Base-by-base conservation (phyloP, 371 early-diverging fungal species). In the Fennellomyces sp. region DNA sequence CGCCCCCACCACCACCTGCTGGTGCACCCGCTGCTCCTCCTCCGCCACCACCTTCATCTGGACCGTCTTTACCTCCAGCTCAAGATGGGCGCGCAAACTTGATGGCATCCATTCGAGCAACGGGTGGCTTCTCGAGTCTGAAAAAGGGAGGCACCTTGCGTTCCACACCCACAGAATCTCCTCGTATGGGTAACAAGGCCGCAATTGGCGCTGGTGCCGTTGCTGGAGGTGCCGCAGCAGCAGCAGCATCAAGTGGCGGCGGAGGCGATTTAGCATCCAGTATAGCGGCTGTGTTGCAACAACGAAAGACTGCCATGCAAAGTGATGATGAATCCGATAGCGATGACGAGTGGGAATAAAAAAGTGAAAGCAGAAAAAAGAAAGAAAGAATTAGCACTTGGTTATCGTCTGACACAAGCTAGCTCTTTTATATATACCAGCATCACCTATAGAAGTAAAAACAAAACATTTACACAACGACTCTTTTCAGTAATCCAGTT, bases 71-170 rank as follows among this genome's bases (percentile, higher is more conserved):
- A 8, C 60, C 69, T 17, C 42, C 56, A 52, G 10, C 49, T 23
- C 36, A 58, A 29, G 70, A 61, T 31, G 66, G 58, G 17, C 60
- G 75, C 19, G 45, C 60, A 2, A 67, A 70, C 35, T 53, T 80
- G 10, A 66, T 80, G 76, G 76, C 68, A 21, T 74, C 80, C 3
- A 80, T 80, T 49, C 71, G 76, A 36, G 72, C 73, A 15, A 61
- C 80, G 3, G 76, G 80, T 56, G 80, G 76, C 31, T 72, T 80
- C 57, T 68, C 64, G n/a, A 64, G 54, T 23, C 54, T 80, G 2
- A 76, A 76, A 29, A 61, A 63, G 21, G 56, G 61, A 10, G 75
- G 75, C 19, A 64, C 52, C 21, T 54, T 72, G 13, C 58, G 58
- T 19, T 45, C 41, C 17, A 49, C 52, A 1, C 45, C 39, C 2